These are phyloP conservation scores for Clarireedia monteithiana DNA, from an alignment of 2,329 filamentous ascomycete genomes.

Conservation along the genomic window DNA sequence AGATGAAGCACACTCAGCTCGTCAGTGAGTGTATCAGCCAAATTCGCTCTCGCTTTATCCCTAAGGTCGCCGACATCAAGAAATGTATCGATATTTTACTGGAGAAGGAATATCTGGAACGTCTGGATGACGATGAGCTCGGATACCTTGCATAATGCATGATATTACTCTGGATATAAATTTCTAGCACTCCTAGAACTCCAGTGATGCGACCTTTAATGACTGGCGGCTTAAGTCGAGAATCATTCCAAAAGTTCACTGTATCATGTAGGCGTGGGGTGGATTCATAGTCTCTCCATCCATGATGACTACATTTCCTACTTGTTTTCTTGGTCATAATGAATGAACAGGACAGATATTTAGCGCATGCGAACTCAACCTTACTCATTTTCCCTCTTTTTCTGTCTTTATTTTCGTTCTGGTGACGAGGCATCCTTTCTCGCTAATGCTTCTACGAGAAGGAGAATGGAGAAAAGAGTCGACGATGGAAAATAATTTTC, in stretches of 20 bases:
- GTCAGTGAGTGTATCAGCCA: constrained; percentile 94
- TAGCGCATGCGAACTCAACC: neutral
- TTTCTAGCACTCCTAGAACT: neutral
- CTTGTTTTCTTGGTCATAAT: neutral
- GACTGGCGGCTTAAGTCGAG: constrained; percentile 5
- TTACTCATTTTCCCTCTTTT: neutral
- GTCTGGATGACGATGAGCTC: constrained; percentile 86
- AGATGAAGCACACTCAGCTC: constrained; percentile 93
- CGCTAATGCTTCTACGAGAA: neutral
- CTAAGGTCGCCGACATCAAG: constrained; percentile 93
- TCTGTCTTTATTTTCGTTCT: neutral
- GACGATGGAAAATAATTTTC: too few relatives aligned
- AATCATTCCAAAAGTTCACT: constrained; percentile 5
- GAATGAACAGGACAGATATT: neutral
- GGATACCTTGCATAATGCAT: constrained; percentile 75
- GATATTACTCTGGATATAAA: neutral
- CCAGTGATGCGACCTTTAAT: constrained; percentile 5
- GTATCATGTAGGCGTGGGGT: neutral
- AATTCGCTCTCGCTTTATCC: constrained; percentile 86
- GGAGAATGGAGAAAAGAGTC: neutral
- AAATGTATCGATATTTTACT: constrained; percentile 98
- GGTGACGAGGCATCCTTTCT: neutral
- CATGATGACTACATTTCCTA: neutral
- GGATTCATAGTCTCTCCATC: neutral
- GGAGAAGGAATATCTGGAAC: constrained; percentile 98